Evolutionary conservation across 2,329 filamentous ascomycete species (phyloP), one percentile per base, ranked within the genome.

Genomic region (Alternaria panax): DNA sequence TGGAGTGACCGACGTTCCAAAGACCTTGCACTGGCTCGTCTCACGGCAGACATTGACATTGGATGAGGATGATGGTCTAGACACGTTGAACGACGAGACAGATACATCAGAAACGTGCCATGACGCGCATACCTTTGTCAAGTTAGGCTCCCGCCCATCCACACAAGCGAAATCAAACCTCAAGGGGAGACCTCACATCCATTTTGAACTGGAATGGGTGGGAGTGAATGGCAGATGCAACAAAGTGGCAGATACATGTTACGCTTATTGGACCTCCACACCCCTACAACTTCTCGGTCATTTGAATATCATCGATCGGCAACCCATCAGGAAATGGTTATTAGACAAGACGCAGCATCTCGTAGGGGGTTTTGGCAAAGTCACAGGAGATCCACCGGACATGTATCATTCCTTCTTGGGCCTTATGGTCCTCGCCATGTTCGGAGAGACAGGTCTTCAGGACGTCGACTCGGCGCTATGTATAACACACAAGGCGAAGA

Each of bases 221-320:
- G 95, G 93, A 9, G 93, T 96, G 80, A 97, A 96, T 71, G 95
- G 95, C 25, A 88, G 95, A 50, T 88, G 87, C 75, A 97, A 97
- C 81, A 99, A 99, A 78, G 85, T 89, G 47, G 91, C 92, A 9
- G 95, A 99, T 79, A 98, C 95, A 0, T 99, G 95, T 80, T 99
- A 99, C 78, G 90, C 88, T 22, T 99, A 94, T 83, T 99, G 95
- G 95, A 92, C 92, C 0, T 85, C 85, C 4, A 92, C 87, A 2
- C 87, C 92, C 51, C 75, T 78, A 9, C 64, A 69, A 47, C 60
- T 75, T 3, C 68, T 78, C 14, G 70, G 67, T 14, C 68, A 85
- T 56, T 78, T 83, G 12, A 75, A 84, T 1, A 79, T 93, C n/a
- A 78, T 92, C 27, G 83, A 89, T 57, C 77, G 80, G 5, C 73